Evolutionary conservation across 768 basidiomycete genomes (phyloP).

Genomic region (Termitomyces heimii): DNA sequence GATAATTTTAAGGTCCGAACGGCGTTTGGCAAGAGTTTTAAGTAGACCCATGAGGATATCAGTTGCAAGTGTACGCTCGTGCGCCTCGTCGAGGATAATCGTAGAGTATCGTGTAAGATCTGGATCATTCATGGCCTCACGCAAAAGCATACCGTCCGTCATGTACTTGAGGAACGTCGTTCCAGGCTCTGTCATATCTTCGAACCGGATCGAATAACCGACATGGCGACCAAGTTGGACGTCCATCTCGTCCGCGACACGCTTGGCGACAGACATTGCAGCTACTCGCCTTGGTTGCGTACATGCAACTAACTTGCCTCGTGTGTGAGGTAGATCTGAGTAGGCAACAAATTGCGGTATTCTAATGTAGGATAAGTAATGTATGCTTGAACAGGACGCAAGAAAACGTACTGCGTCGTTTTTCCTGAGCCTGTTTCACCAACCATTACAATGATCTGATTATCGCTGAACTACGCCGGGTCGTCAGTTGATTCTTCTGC

Average conservation of each 20-base stretch:
- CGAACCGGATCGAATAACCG: slow-evolving; percentile 97
- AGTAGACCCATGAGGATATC: slow-evolving; percentile 98
- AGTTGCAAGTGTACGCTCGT: slow-evolving; percentile 95
- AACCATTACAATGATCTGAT: slow-evolving; percentile 88
- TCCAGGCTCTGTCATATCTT: slow-evolving; percentile 88
- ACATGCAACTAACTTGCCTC: slow-evolving; percentile 89
- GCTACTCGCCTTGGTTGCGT: slow-evolving; percentile 96
- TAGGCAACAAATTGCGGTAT: slow-evolving; percentile 97
- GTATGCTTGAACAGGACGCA: not conserved
- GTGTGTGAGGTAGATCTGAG: slow-evolving; percentile 87
- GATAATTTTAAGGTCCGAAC: slow-evolving; percentile 91
- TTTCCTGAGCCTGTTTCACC: slow-evolving; percentile 96
- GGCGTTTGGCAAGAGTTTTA: slow-evolving; percentile 74
- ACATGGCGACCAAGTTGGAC: slow-evolving; percentile 92
- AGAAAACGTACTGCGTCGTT: slow-evolving; percentile 77
- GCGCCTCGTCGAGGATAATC: slow-evolving; percentile 97
- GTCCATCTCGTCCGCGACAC: slow-evolving; percentile 99
- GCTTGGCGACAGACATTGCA: slow-evolving; percentile 97
- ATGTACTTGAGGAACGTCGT: slow-evolving; percentile 98
- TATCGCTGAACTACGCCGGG: slow-evolving; percentile 51
- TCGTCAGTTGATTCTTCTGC: slow-evolving; percentile 20
- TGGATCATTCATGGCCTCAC: slow-evolving; percentile 97
- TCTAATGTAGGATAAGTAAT: slow-evolving; percentile 24
- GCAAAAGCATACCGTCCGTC: slow-evolving; percentile 99
- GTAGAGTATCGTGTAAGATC: slow-evolving; percentile 87